Percentiles rank a stretch among this genome's conserved stretches.
phyloP scores from a whole-genome alignment of 805 yeast species.

The Candida silvatica region DNA sequence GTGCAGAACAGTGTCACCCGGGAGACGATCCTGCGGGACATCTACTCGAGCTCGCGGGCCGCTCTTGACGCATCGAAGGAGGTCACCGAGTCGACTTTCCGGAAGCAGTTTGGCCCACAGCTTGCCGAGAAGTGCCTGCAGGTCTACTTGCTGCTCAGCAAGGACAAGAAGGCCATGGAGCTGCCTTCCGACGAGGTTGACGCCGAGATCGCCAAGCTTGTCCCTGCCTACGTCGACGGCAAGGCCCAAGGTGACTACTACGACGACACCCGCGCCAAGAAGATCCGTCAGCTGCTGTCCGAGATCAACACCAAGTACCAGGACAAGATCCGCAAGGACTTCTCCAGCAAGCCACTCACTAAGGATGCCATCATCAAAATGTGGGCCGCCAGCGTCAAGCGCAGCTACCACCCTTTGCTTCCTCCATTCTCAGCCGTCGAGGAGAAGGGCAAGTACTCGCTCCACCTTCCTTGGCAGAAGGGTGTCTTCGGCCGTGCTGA shows the following conservation, averaged over 20 bases:
- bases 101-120: slow-evolving; percentile 27
- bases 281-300: slow-evolving; percentile 23
- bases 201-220: slow-evolving; percentile 39
- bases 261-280: slow-evolving; percentile 22
- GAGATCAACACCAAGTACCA: slow-evolving; percentile 25
- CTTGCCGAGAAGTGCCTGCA: slow-evolving; percentile 24
- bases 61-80: slow-evolving; percentile 10
- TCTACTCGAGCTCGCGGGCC: slow-evolving; percentile 24
- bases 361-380: slow-evolving; percentile 21
- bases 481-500: slow-evolving; percentile 74
- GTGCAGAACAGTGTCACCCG: slow-evolving; percentile 31
- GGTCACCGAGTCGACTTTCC: slow-evolving; percentile 25
- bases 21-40: slow-evolving; percentile 34
- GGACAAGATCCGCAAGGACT: slow-evolving; percentile 23
- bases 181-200: slow-evolving; percentile 34
- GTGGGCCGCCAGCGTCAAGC: slow-evolving; percentile 41
- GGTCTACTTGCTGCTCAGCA: slow-evolving; percentile 24
- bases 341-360: slow-evolving; percentile 16
- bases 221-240: slow-evolving; percentile 23
- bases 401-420: slow-evolving; percentile 33
- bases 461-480: slow-evolving; percentile 75
- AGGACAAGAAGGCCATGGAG: slow-evolving; percentile 37
- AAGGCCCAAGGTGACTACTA: slow-evolving; percentile 19
- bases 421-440: slow-evolving; percentile 26
- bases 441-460: slow-evolving; percentile 26